Conservation (phyloP, 805 yeast genomes). For the Wickerhamomyces ciferrii region DNA sequence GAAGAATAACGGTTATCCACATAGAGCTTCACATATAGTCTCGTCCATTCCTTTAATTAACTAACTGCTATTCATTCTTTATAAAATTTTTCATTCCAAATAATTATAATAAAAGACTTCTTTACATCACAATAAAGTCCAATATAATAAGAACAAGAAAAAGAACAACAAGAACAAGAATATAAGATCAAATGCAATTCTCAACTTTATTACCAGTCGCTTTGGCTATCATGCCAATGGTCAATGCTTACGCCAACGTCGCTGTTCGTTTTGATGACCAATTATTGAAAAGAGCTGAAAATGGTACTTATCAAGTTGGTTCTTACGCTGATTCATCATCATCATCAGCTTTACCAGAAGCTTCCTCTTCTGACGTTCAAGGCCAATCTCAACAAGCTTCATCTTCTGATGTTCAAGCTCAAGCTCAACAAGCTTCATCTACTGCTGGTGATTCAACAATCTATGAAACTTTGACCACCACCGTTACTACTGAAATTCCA, state of each 20-base stretch:
- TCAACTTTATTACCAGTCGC: conserved; percentile 9
- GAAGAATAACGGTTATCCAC: not conserved
- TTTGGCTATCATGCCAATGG: conserved; percentile 8
- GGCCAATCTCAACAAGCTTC: not conserved
- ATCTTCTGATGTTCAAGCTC: not conserved
- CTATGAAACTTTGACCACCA: not conserved
- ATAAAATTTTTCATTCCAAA: not conserved
- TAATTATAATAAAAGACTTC: not conserved
- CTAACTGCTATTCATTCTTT: not conserved
- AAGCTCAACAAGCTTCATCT: not conserved
- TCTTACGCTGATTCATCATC: not conserved
- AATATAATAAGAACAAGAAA: not conserved
- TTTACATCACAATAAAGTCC: not conserved
- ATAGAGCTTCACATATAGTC: conserved; percentile 7
- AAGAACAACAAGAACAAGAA: not conserved
- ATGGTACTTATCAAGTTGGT: conserved; percentile 3
- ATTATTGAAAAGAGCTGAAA: conserved; percentile 13
- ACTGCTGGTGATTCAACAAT: not conserved
- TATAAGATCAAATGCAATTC: conserved; percentile 9
- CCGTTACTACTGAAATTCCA: conserved; percentile 14
- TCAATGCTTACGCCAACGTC: conserved; percentile 17
- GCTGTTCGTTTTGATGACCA: conserved; percentile 17
- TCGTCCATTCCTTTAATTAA: conserved; percentile 22
- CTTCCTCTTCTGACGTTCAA: not conserved
- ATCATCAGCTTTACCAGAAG: not conserved